A percentile compares a stretch with the other conserved stretches of the same genome.
Conservation (phyloP, 2,329 filamentous ascomycete species). For the Metarhizium album region DNA sequence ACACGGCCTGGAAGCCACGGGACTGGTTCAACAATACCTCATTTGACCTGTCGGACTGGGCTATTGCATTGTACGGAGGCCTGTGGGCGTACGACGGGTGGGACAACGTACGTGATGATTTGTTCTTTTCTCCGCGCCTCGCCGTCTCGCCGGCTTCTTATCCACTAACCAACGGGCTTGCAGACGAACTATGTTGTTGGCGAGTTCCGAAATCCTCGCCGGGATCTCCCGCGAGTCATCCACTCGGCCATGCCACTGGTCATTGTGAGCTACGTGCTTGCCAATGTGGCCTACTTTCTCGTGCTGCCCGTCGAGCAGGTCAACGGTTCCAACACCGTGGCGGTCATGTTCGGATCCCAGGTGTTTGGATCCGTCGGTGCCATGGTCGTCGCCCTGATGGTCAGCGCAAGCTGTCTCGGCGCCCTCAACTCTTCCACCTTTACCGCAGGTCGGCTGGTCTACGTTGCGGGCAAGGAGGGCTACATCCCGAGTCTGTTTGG, state of each 20-base stretch:
- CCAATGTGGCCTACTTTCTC: slow-evolving; percentile 89
- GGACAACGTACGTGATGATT: slow-evolving; percentile 68
- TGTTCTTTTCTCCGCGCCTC: too few relatives aligned
- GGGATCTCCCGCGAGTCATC: slow-evolving; percentile 87
- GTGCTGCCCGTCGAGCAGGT: slow-evolving; percentile 74
- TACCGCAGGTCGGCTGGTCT: slow-evolving; percentile 83
- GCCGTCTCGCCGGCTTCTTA: neutral
- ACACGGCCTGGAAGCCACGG: slow-evolving; percentile 74
- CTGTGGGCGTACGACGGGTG: slow-evolving; percentile 98
- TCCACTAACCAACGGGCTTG: neutral
- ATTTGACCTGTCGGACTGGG: slow-evolving; percentile 73
- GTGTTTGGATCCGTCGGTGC: slow-evolving; percentile 81
- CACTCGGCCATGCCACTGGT: slow-evolving; percentile 95
- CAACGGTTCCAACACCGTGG: slow-evolving; percentile 87
- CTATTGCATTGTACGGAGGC: slow-evolving; percentile 87
- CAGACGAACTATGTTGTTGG: slow-evolving; percentile 96
- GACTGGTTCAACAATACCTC: slow-evolving; percentile 86
- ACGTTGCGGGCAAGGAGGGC: slow-evolving; percentile 89
- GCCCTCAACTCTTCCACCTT: slow-evolving; percentile 92
- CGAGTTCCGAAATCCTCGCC: slow-evolving; percentile 84
- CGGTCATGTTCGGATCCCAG: slow-evolving; percentile 80
- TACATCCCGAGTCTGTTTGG: slow-evolving; percentile 81
- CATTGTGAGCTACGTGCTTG: slow-evolving; percentile 79
- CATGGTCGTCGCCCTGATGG: slow-evolving; percentile 76
- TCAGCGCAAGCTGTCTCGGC: slow-evolving; percentile 86